A percentile compares a stretch with the other conserved stretches of the same genome.
phyloP scores from a whole-genome alignment of 1,284 basidiomycete species.

The Boletus semigastroideus region DNA sequence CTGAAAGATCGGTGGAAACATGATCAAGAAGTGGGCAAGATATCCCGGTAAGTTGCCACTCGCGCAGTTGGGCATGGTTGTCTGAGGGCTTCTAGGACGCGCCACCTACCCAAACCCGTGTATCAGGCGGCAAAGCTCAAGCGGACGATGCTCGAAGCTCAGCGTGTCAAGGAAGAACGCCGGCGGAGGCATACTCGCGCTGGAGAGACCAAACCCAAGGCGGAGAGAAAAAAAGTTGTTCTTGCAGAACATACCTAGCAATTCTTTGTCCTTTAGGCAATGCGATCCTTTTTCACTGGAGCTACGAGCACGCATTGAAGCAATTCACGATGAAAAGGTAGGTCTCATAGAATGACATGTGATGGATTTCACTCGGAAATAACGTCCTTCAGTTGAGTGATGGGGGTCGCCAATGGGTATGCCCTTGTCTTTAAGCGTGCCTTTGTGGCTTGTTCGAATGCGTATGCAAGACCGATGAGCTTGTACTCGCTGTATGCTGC shows the following conservation, averaged over 20 bases:
- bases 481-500: constrained; percentile 51
- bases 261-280: constrained; percentile 12
- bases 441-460: constrained; percentile 56
- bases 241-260: constrained; percentile 71
- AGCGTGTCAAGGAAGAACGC: constrained; percentile 91
- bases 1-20: constrained; percentile 89
- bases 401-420: constrained; percentile 46
- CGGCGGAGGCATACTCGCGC: constrained; percentile 84
- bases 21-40: constrained; percentile 79
- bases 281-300: constrained; percentile 7
- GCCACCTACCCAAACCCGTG: constrained; percentile 89
- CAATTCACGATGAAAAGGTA: constrained; percentile 4
- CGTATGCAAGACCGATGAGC: constrained; percentile 49
- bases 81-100: constrained; percentile 51
- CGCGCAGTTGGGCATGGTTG: not conserved
- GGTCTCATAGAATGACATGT: not conserved
- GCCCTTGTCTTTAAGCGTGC: constrained; percentile 43
- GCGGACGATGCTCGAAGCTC: constrained; percentile 89
- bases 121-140: constrained; percentile 88
- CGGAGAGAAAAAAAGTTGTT: constrained; percentile 87
- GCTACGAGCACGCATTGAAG: not conserved
- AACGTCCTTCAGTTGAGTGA: constrained; percentile 48
- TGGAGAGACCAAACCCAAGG: constrained; percentile 87
- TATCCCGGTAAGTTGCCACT: constrained; percentile 63
- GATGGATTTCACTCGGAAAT: constrained; percentile 21